Evolutionary conservation across 2,329 filamentous ascomycete species (phyloP), one percentile per base, ranked within the genome.

Genomic region (Fusarium gaditjirri): DNA sequence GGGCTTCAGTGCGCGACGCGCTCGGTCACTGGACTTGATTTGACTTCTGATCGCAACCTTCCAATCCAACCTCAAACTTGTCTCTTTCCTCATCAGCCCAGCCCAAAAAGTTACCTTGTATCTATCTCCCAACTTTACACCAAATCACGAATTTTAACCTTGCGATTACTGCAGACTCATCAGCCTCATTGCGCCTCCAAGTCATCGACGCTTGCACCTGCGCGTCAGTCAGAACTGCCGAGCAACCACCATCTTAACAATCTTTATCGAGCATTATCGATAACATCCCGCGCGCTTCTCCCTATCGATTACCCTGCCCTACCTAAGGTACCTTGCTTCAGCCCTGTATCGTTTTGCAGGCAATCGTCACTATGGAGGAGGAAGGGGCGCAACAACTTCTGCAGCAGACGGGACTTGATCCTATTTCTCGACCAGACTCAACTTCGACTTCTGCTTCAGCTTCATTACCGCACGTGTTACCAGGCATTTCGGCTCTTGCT

Each of bases 381-480:
- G 86, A 87, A 72, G 82, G 80, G 62, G 71, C 80, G 36, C 82
- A 83, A 59, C 73, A 83, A 59, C 73, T 81, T 52, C 77, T 84
- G 47, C 78, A 83, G 43, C 77, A 81, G 41, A 80, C 82, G 39
- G 78, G 80, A 14, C 77, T 84, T 44, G 87, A 89, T 69, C 81
- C 84, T 23, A 84, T 86, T 65, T 86, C 87, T 35, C 82, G 84
- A 72, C 85, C 85, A 27, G 84, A 82, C 73, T 86, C 86, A 36
- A 84, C 84, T 6, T 86, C 87, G 7, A 84, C 85, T 3, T 81
- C 83, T 25, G 82, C 81, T 23, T 84, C 84, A 21, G 77, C 83
- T 35, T 76, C 77, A 31, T 49, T 82, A 62, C 81, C 82, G 21
- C 86, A 88, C 21, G 65, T 44, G 44, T 78, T 88, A 42, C 82